These are phyloP conservation scores for Litchi chinensis DNA, from an alignment of 345 rosid species.

Conservation along the genomic window DNA sequence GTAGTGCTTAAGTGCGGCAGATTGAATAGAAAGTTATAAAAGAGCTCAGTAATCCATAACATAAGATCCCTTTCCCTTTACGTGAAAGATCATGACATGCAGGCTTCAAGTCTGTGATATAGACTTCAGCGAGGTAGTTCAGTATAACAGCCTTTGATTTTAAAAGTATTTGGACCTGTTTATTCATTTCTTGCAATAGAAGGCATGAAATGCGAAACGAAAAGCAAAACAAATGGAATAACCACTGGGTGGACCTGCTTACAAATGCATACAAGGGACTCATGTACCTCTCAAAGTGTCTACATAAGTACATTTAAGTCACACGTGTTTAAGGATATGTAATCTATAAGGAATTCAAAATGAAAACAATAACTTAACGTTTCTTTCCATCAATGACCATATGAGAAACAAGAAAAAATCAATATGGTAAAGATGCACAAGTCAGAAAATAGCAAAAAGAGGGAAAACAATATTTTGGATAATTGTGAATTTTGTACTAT, in stretches of 20 bases:
- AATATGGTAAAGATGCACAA: not conserved
- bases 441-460: not conserved
- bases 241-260: not conserved
- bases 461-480: not conserved
- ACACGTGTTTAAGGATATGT: not conserved
- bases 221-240: not conserved
- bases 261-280: not conserved
- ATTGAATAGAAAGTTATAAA: not conserved
- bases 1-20: not conserved
- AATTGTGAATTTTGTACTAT: conserved; percentile 1
- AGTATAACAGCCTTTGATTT: not conserved
- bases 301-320: not conserved
- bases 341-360: conserved; percentile 5
- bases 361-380: not conserved
- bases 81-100: not conserved
- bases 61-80: not conserved
- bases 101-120: conserved; percentile 5
- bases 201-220: not conserved
- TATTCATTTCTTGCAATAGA: not conserved
- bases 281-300: not conserved
- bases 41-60: not conserved
- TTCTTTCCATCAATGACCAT: not conserved
- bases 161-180: not conserved
- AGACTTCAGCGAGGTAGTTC: not conserved
- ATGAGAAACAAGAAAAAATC: not conserved